Conservation (phyloP, 1,139 yeast species). For the Pichia sp. region DNA sequence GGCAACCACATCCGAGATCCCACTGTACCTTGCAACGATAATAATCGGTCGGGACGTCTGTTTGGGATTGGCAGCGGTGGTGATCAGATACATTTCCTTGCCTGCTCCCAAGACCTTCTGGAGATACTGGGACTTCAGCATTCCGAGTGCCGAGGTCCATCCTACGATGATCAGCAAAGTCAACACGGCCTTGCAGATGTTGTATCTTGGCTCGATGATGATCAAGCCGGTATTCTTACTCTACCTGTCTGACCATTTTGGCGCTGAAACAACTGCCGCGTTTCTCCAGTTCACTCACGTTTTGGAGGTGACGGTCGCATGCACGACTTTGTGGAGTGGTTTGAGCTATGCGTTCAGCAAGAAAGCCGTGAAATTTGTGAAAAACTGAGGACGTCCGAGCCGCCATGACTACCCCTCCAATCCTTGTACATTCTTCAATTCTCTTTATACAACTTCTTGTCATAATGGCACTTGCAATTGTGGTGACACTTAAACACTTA, state of each 20-base stretch:
- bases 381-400: not conserved
- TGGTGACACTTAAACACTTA: not conserved
- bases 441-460: not conserved
- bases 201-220: conserved; percentile 75
- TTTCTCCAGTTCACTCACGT: conserved; percentile 31
- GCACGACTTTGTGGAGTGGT: conserved; percentile 78
- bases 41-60: conserved; percentile 83
- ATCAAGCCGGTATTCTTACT: conserved; percentile 55
- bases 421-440: not conserved
- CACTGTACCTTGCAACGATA: conserved; percentile 59
- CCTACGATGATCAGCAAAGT: conserved; percentile 86
- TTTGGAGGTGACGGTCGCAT: conserved; percentile 60
- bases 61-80: conserved; percentile 70
- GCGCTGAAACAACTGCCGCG: conserved; percentile 22
- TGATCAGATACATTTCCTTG: conserved; percentile 67
- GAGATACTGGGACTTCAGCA: conserved; percentile 71
- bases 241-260: conserved; percentile 23
- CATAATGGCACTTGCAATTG: not conserved
- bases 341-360: conserved; percentile 66
- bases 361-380: conserved; percentile 50
- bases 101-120: conserved; percentile 70
- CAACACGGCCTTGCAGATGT: conserved; percentile 90
- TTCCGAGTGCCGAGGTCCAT: conserved; percentile 81
- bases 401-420: too few relatives aligned
- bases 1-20: conserved; percentile 65